Base-by-base conservation (phyloP, 805 yeast genomes). In the Yamadazyma philogaea region DNA sequence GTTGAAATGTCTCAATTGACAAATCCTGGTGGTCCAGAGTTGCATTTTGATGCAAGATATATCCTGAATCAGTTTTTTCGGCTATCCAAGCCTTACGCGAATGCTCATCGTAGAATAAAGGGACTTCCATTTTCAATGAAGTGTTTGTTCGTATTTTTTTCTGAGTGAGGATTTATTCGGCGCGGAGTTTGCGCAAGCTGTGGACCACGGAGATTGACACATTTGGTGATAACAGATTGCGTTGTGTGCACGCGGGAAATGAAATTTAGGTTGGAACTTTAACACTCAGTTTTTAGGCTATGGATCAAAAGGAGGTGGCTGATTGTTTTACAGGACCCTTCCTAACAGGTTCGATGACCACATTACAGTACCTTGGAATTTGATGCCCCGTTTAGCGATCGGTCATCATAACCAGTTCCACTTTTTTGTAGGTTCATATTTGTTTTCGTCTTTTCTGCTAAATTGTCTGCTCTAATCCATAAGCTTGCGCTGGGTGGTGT, bases 51-150 rank as follows among this genome's bases (percentile, higher is more conserved):
- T 18, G 24, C 5, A 36, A 11, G 14, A 16, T 14, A 28, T 39
- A 39, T 6, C 43, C 43, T 6, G 21, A 27, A 15, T 43, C 42
- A 12, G 19, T n/a, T 22, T 43, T 38, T 10, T 21, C 32, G 14
- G 38, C 45, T 14, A 32, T 15, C 36, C 39, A 31, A 6, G 28
- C 28, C 19, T 27, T 10, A 12, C 18, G 18, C 3, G 34, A 19
- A n/a, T 16, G 14, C 24, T 21, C 12, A 19, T 37, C 35, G 34
- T 37, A 26, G 19, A 27, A 32, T 11, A 42, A 34, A 10, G 38
- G 34, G 11, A n/a, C 11, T 19, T 26, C 35, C 45, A 42, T 42
- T 18, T 15, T 30, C 8, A 14, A 14, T 12, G 16, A 12, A 28
- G 7, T n/a, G 7, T 15, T 14, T 14, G 6, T n/a, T 30, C 33